phyloP scores from a whole-genome alignment of 768 basidiomycete species.

The Leccinum subgranulosum region DNA sequence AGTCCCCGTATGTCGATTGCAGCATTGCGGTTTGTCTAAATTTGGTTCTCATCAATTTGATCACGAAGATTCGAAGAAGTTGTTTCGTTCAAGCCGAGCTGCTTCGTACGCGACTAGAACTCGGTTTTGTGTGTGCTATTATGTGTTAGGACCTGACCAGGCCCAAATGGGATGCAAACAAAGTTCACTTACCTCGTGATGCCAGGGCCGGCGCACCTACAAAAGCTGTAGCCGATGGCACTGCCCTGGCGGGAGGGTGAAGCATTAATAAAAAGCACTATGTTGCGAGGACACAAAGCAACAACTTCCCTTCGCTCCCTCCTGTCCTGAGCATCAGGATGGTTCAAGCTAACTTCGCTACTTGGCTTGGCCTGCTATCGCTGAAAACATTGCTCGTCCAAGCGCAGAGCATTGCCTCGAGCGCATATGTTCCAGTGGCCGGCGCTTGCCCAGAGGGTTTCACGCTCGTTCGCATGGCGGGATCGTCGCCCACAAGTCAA shows the following conservation, averaged over 20 bases:
- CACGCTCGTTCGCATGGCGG: conserved; percentile 29
- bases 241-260: neutral
- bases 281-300: neutral
- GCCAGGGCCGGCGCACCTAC: no score
- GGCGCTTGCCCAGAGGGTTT: conserved; percentile 23
- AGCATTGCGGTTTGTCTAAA: neutral
- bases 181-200: neutral
- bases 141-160: neutral
- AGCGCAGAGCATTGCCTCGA: conserved; percentile 26
- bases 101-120: neutral
- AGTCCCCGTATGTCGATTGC: neutral
- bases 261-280: neutral
- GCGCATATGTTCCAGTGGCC: conserved; percentile 22
- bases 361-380: conserved; percentile 13
- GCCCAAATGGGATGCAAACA: neutral
- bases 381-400: conserved; percentile 5
- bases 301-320: neutral
- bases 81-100: neutral
- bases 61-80: neutral
- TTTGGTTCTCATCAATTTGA: neutral
- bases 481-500: conserved; percentile 25
- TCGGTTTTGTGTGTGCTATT: neutral
- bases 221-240: neutral
- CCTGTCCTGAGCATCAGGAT: neutral
- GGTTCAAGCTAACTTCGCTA: neutral